phyloP scores from a whole-genome alignment of 495 filamentous ascomycete genomes.

The Daldinia bambusicola region DNA sequence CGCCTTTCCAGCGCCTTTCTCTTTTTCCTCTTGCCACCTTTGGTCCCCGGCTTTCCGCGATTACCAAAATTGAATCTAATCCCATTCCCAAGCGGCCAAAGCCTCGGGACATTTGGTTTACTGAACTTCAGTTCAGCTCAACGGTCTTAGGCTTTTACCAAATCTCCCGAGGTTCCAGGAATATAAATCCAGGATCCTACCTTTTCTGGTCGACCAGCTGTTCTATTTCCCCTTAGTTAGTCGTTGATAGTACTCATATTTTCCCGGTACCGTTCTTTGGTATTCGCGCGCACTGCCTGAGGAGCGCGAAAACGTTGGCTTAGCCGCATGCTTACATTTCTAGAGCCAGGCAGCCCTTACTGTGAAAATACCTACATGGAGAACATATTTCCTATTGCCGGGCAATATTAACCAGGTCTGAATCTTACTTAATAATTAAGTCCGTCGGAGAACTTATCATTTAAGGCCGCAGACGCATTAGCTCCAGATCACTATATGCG shows the following conservation, averaged over 20 bases:
- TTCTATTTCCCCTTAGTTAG: conserved; percentile 22
- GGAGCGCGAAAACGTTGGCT: conserved; percentile 1
- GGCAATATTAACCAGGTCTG: conserved; percentile 22
- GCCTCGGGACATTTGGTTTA: conserved; percentile 1
- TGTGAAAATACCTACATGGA: conserved; percentile 21
- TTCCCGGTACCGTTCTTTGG: conserved; percentile 5
- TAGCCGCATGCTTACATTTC: conserved; percentile 14
- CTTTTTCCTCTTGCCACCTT: not conserved
- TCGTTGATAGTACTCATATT: conserved; percentile 21
- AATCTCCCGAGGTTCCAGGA: conserved; percentile 4
- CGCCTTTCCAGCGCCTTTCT: not conserved
- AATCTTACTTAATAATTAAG: not conserved
- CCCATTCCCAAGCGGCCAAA: conserved; percentile 13
- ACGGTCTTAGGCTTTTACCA: conserved; percentile 3
- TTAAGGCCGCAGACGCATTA: not conserved
- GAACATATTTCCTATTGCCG: not conserved
- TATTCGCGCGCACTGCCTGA: conserved; percentile 9
- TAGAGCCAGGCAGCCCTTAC: not conserved
- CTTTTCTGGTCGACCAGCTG: not conserved
- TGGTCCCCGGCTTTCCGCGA: not conserved
- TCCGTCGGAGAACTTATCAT: not conserved
- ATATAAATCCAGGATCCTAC: conserved; percentile 5
- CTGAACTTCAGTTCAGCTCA: conserved; percentile 1
- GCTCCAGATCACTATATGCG: conserved; percentile 14
- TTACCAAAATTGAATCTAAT: conserved; percentile 18